Conservation (phyloP, 208 protist species). For the Wallacemonas collosoma region DNA sequence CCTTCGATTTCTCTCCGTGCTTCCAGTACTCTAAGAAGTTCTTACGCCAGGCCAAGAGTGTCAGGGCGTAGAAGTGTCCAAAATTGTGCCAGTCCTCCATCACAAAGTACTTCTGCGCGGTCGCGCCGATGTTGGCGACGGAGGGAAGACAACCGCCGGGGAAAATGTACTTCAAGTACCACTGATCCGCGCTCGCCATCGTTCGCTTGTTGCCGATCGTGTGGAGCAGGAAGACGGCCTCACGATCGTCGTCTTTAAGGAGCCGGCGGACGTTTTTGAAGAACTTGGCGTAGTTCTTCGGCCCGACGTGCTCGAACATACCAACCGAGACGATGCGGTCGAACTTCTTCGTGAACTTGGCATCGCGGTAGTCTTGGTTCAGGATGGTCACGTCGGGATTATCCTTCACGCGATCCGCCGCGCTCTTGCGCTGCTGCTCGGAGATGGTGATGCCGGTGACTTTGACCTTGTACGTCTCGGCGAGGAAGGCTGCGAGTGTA, state of each 20-base stretch:
- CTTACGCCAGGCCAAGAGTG: constrained; percentile 55
- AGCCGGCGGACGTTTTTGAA: constrained; percentile 63
- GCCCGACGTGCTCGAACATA: constrained; percentile 88
- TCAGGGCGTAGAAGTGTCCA: constrained; percentile 56
- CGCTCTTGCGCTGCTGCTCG: constrained; percentile 47
- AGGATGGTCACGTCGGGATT: constrained; percentile 46
- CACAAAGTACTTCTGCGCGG: constrained; percentile 47
- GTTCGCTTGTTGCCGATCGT: constrained; percentile 70
- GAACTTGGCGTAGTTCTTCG: constrained; percentile 77
- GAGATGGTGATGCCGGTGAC: constrained; percentile 81
- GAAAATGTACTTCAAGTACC: constrained; percentile 88
- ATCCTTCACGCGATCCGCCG: constrained; percentile 30
- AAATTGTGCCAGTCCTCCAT: constrained; percentile 74
- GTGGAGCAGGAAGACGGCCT: constrained; percentile 70
- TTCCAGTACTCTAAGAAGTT: constrained; percentile 53
- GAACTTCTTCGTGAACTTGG: constrained; percentile 47
- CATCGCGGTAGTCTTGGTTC: constrained; percentile 79
- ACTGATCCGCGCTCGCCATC: constrained; percentile 67
- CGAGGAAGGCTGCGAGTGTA: constrained; percentile 56
- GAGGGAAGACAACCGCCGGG: constrained; percentile 65
- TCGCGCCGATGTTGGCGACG: constrained; percentile 41
- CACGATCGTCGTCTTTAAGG: constrained; percentile 52
- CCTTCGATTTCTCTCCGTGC: constrained; percentile 15
- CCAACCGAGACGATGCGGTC: constrained; percentile 78
- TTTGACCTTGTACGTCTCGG: constrained; percentile 56